Evolutionary conservation across 2,329 filamentous ascomycete genomes (phyloP), one percentile per base, ranked within the genome.

Genomic region (Torrubiella hemipterigena): DNA sequence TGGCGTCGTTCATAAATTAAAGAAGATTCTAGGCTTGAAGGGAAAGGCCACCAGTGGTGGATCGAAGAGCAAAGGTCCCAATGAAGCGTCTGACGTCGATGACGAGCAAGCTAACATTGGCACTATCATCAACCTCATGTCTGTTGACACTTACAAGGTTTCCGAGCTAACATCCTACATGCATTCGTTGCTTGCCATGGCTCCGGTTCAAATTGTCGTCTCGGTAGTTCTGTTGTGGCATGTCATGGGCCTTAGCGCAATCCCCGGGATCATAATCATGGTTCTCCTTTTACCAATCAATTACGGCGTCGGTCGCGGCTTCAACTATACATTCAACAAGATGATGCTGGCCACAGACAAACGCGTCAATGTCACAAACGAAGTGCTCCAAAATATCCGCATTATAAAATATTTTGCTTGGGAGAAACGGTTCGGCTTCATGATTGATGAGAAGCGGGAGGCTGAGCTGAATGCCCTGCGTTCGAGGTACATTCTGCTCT

Each of bases 331-430:
- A 3, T 89, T 94, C 51, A 93, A 93, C 59, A 73, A 75, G 42
- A 96, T 98, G 46, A 77, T 96, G 60, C 73, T 81, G 32, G 86
- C 86, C 13, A 96, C 91, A 3, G 91, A 98, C 57, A 89, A 91
- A 48, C 78, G 91, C 32, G 96, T 96, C 40, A 85, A 95, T 50
- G 81, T 85, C 4, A 96, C 91, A 4, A 96, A 96, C 52, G 91
- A 98, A 56, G 82, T 96, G 6, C 65, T 98, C 18, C 87, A 93
- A 50, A 98, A 96, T 47, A 96, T 98, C 42, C 77, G 91, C 31
- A 95, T 98, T 52, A 95, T 98, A 70, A 98, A 98, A 52, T 98
- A 89, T 56, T 98, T 98, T 52, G 89, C 91, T 0, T 98, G 91
- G 91, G 91, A 98, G 54, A 76, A 86, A 44, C 81, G 89, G 3